These are phyloP conservation scores for Magnolia kwangsiensis DNA, from an alignment of 164 flowering plant species.

Conservation along the genomic window DNA sequence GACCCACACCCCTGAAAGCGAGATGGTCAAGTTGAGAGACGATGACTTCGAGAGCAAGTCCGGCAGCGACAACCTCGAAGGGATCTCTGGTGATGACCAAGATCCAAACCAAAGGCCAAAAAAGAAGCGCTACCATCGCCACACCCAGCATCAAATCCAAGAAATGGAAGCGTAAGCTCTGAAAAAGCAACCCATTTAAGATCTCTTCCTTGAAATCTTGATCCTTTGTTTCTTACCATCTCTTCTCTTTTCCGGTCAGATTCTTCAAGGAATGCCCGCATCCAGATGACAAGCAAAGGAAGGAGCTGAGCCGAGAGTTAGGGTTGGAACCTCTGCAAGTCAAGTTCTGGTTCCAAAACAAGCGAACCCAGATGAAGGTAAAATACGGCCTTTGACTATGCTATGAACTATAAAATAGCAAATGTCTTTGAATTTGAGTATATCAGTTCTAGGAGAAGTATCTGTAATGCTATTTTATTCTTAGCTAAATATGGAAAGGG, in stretches of 20 bases:
- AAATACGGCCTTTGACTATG: slow-evolving; percentile 1
- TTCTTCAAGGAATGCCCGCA: slow-evolving; percentile 92
- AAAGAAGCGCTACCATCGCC: slow-evolving; percentile 90
- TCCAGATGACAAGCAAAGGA: slow-evolving; percentile 90
- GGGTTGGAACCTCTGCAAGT: slow-evolving; percentile 80
- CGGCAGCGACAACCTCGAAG: slow-evolving; percentile 71
- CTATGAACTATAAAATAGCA: background rate
- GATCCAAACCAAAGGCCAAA: slow-evolving; percentile 46
- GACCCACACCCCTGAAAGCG: slow-evolving; percentile 42
- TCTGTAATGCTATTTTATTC: background rate
- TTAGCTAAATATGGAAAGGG: background rate
- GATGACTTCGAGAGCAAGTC: slow-evolving; percentile 83
- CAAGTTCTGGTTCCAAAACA: slow-evolving; percentile 96
- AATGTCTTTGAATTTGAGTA: background rate
- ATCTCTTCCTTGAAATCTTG: background rate
- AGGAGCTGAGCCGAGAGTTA: slow-evolving; percentile 67
- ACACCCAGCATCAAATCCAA: slow-evolving; percentile 91
- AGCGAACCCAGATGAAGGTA: slow-evolving; percentile 94
- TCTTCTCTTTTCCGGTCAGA: slow-evolving; percentile 20
- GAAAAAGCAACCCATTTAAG: background rate
- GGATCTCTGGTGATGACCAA: slow-evolving; percentile 62
- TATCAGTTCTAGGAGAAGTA: no score
- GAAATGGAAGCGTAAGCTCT: slow-evolving; percentile 81
- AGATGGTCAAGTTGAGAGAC: slow-evolving; percentile 42
- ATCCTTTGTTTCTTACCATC: background rate